These are phyloP conservation scores for Metroxylon sagu DNA, from an alignment of 176 grass and related monocot species.

Conservation along the genomic window DNA sequence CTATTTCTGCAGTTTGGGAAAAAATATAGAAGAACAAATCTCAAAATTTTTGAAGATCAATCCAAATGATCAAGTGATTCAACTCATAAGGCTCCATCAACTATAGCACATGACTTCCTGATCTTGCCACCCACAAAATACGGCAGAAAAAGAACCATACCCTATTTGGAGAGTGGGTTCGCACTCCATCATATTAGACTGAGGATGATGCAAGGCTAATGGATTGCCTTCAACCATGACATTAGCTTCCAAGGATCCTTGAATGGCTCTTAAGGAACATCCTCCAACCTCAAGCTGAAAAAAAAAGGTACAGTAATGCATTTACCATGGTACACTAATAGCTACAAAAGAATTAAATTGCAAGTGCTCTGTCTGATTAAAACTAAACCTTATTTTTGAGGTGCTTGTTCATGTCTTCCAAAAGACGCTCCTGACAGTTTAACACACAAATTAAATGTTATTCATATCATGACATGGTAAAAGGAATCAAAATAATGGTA, in stretches of 20 bases:
- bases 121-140: too few species aligned
- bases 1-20: too few species aligned
- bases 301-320: not conserved
- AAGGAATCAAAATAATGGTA: too few species aligned
- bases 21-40: too few species aligned
- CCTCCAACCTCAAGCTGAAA: not conserved
- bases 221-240: not conserved
- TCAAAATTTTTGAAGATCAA: too few species aligned
- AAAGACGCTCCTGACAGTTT: not conserved
- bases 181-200: not conserved
- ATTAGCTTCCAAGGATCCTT: not conserved
- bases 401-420: constrained; percentile 1
- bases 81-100: too few species aligned
- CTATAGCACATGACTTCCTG: too few species aligned
- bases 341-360: not conserved
- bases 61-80: too few species aligned
- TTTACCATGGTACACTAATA: not conserved
- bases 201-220: not conserved
- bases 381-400: not conserved
- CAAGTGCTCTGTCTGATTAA: not conserved
- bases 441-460: too few species aligned
- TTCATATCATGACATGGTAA: too few species aligned
- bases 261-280: not conserved
- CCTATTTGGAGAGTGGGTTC: not conserved
- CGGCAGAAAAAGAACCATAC: not conserved